A percentile compares a stretch with the other conserved stretches of the same genome.
Conservation (phyloP, 176 grass and related monocot species). For the Lolium perenne region DNA sequence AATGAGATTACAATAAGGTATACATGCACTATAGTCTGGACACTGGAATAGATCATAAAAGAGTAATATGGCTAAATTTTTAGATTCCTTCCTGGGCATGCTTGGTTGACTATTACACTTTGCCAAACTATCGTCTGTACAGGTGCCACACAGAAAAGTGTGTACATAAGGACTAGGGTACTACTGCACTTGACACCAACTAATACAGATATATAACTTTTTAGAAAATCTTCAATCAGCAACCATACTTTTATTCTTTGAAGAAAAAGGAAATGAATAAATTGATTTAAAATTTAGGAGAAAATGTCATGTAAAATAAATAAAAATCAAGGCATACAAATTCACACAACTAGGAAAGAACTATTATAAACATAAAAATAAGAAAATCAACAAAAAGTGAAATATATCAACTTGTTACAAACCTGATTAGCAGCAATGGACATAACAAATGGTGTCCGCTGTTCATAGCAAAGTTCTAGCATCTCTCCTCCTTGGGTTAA, state of each 20-base stretch:
- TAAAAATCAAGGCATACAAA: conserved; percentile 28
- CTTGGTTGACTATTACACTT: background rate
- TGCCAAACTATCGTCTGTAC: background rate
- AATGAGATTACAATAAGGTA: conserved; percentile 3
- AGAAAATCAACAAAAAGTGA: conserved; percentile 4
- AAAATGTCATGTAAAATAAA: background rate
- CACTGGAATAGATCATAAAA: background rate
- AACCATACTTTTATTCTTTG: background rate
- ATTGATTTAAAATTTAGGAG: conserved; percentile 8
- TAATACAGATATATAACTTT: background rate
- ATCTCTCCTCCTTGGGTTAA: conserved; percentile 95
- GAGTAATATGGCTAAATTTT: background rate
- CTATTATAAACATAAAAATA: conserved; percentile 20
- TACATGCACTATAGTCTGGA: background rate
- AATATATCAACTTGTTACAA: conserved; percentile 12
- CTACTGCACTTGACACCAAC: conserved; percentile 22
- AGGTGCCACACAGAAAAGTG: background rate
- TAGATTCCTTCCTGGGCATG: background rate
- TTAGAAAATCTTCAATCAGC: conserved; percentile 19
- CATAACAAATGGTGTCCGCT: conserved; percentile 80
- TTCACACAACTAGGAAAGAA: background rate
- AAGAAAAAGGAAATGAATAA: background rate
- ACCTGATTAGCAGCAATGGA: conserved; percentile 80
- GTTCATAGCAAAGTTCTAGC: conserved; percentile 92
- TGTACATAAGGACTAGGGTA: background rate